Evolutionary conservation across 225 moss, liverwort and hornwort species (phyloP), one percentile per base, ranked within the genome.

Genomic region (Sphagnum contortum): DNA sequence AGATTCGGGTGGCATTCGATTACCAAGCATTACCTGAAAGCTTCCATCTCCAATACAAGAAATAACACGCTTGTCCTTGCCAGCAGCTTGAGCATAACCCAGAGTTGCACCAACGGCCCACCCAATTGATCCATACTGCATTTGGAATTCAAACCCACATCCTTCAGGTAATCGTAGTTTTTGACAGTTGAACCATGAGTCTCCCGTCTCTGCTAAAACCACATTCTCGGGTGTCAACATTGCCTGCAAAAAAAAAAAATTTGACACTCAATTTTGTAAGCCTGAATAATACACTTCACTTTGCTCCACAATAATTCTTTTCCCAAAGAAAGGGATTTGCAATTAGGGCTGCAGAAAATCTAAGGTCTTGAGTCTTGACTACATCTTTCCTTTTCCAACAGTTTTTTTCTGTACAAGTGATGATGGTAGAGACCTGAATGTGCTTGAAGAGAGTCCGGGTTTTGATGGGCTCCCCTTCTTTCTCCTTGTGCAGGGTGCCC

Each of bases 181-280:
- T 60, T 81, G 81, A 66, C 81, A 81, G 48, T 81, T 81, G 60
- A 81, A 81, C 81, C 81, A 81, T 6, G 81, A 81, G 69, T 81
- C 81, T 69, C 81, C 81, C 44, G 81, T 81, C 67, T 81, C 81
- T 56, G 81, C 81, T 60, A 81, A 61, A 44, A 81, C 69, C 8
- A 74, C 74, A 10, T 77, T 81, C 49, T 81, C 72, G 48, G 70
- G 62, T 12, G 3, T 58, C 52, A 81, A 55, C 77, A 81, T 77
- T 29, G 29, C 29, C 29, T 29, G 29, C 29, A 29, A 29, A 29
- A 29, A 29, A 29, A 29, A 29, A 29, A 29, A 29, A 29, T 0
- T 29, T 29, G 29, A 29, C 29, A 29, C 29, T 29, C 29, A 29
- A 29, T 29, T 29, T 29, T 29, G 29, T 29, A 1, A 29, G 29